Conservation (phyloP, 129 eudicot species). For the Lactuca sativa region DNA sequence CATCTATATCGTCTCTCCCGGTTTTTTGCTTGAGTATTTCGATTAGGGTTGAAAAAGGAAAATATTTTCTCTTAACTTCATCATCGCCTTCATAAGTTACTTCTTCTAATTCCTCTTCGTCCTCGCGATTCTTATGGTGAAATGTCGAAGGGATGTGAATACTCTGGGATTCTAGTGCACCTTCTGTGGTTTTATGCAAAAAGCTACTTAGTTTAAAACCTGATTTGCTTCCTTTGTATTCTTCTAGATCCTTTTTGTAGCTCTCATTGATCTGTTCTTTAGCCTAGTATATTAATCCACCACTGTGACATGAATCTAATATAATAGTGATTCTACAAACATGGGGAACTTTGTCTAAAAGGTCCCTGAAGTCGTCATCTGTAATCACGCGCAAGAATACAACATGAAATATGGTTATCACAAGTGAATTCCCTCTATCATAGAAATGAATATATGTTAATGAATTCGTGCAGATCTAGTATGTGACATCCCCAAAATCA, state of each 20-base stretch:
- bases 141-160: conserved; percentile 62
- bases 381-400: conserved; percentile 13
- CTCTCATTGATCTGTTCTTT: conserved; percentile 84
- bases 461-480: conserved; percentile 14
- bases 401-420: not conserved
- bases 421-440: not conserved
- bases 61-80: conserved; percentile 62
- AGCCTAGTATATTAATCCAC: conserved; percentile 84
- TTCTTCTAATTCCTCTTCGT: conserved; percentile 17
- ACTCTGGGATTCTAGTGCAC: conserved; percentile 81
- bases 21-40: conserved; percentile 83
- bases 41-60: conserved; percentile 79
- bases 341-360: conserved; percentile 79
- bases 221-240: conserved; percentile 27
- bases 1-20: conserved; percentile 57
- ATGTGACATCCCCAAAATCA: too few relatives aligned
- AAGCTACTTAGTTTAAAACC: conserved; percentile 64
- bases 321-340: conserved; percentile 86
- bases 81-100: conserved; percentile 36
- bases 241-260: conserved; percentile 23
- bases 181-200: conserved; percentile 57
- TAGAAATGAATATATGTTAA: not conserved
- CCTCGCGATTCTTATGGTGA: conserved; percentile 35
- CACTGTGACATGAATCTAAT: conserved; percentile 98
- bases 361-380: conserved; percentile 93